Evolutionary conservation across 1,139 yeast genomes (phyloP).

Genomic region (Suhomyces wounanorum): DNA sequence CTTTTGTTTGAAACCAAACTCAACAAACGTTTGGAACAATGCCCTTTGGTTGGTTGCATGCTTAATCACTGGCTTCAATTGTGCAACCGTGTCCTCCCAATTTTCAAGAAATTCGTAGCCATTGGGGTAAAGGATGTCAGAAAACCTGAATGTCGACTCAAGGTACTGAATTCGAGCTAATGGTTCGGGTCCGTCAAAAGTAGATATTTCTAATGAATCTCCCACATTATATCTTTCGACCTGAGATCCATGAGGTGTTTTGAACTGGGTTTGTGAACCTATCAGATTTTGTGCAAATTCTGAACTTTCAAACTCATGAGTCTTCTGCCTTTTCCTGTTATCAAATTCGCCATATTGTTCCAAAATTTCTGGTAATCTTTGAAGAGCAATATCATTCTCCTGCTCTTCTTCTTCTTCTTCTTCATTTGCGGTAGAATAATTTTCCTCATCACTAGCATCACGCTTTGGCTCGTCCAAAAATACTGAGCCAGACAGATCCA

Average conservation of each 20-base stretch:
- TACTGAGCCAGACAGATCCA: slow-evolving; percentile 15
- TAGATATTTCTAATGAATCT: background rate
- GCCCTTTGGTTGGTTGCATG: slow-evolving; percentile 4
- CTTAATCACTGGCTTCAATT: slow-evolving; percentile 6
- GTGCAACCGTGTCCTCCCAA: slow-evolving; percentile 8
- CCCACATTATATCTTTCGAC: slow-evolving; percentile 1
- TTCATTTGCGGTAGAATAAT: slow-evolving; percentile 13
- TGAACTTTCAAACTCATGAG: background rate
- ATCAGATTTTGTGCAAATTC: background rate
- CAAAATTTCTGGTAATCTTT: slow-evolving; percentile 3
- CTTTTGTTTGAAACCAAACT: slow-evolving; percentile 28
- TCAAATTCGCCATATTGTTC: slow-evolving; percentile 4
- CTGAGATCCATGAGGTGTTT: slow-evolving; percentile 7
- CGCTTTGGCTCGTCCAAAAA: background rate
- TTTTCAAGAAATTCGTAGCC: slow-evolving; percentile 8
- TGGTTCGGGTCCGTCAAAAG: slow-evolving; percentile 5
- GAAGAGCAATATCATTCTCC: background rate
- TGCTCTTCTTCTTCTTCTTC: slow-evolving; percentile 1
- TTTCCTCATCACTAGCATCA: slow-evolving; percentile 3
- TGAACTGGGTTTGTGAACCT: slow-evolving; percentile 6
- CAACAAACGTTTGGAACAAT: slow-evolving; percentile 17
- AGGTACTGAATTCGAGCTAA: slow-evolving; percentile 7
- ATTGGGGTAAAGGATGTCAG: slow-evolving; percentile 6
- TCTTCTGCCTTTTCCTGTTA: slow-evolving; percentile 2
- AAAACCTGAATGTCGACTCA: slow-evolving; percentile 5